Evolutionary conservation across 202 grass and related monocot species (phyloP).

Genomic region (Schoenoplectus tabernaemontani): DNA sequence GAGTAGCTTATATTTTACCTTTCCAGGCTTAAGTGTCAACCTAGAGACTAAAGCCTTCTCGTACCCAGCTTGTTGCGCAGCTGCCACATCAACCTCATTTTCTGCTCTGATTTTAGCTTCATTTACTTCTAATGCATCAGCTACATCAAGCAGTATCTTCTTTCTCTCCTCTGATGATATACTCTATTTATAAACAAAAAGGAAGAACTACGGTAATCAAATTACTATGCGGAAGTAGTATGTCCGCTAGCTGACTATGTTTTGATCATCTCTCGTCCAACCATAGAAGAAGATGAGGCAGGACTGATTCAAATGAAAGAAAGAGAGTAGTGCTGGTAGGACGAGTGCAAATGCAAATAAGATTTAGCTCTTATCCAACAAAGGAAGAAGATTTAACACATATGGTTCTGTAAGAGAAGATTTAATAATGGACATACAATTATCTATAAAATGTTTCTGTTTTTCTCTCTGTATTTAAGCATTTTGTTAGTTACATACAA

Average conservation of each 20-base stretch:
- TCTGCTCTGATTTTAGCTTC: slow-evolving; percentile 62
- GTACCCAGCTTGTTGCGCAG: slow-evolving; percentile 65
- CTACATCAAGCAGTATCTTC: slow-evolving; percentile 76
- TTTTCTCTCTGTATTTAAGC: background rate
- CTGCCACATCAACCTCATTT: slow-evolving; percentile 77
- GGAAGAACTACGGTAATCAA: too few species aligned
- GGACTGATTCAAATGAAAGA: too few species aligned
- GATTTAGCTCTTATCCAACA: background rate
- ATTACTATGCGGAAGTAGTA: too few species aligned
- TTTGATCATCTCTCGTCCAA: too few species aligned
- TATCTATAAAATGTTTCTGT: background rate
- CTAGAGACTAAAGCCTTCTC: slow-evolving; percentile 69
- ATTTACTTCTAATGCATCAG: slow-evolving; percentile 74
- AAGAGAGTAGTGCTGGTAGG: too few species aligned
- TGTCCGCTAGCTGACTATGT: too few species aligned
- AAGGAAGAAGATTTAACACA: background rate
- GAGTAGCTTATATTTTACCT: slow-evolving; percentile 33
- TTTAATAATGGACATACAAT: background rate
- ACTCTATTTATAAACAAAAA: slow-evolving; percentile 42
- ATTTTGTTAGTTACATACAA: background rate
- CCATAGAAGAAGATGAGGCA: too few species aligned
- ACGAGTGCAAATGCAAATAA: background rate
- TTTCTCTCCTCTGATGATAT: slow-evolving; percentile 78
- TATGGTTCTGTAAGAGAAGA: background rate
- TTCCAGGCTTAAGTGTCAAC: slow-evolving; percentile 78